Evolutionary conservation across 2,329 filamentous ascomycete genomes (phyloP), one percentile per base, ranked within the genome.

Genomic region (Trichoderma oligosporum): DNA sequence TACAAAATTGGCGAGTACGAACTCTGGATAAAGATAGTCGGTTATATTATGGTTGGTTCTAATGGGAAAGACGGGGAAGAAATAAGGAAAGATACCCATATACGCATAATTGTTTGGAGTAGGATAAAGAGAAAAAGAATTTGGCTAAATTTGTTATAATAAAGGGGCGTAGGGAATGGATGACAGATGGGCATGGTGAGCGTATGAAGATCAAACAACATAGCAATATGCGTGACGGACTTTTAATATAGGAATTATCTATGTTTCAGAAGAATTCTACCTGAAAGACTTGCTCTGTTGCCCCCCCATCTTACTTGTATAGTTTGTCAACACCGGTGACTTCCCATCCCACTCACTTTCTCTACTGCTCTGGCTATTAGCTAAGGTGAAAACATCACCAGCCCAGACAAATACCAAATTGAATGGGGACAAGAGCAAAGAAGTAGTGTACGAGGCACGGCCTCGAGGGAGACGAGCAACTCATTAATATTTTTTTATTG

Each of bases 281-380:
- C 38, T 41, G 14, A 12, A 24, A 4, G 1, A 22, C 8, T 39
- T 11, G 2, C 3, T 39, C 18, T 18, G 39, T 27, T 7, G 31
- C 25, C 27, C 16, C 29, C 25, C 12, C 16, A 22, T 24, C 11
- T 44, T 20, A 11, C 27, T 35, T 25, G 8, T 14, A 33, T 62
- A 74, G 59, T 78, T 78, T 12, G 74, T 70, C 55, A 82, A 73
- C 2, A 81, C 76, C 4, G 78, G 78, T 1, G 76, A 70, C 35
- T 55, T 71, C 7, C 72, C 66, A 62, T 77, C 70, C 73, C 74
- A 81, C 7, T 71, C 65, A 3, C 63, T 61, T 29, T 70, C 65
- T 76, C 75, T 0, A 70, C 71, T 2, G 72, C 76, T 55, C 75
- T 69, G 4, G 81, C 70, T 61, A 81, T 61, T n/a, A n/a, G n/a